phyloP scores from a whole-genome alignment of 176 grass and related monocot genomes.

The Zoysia pacifica region DNA sequence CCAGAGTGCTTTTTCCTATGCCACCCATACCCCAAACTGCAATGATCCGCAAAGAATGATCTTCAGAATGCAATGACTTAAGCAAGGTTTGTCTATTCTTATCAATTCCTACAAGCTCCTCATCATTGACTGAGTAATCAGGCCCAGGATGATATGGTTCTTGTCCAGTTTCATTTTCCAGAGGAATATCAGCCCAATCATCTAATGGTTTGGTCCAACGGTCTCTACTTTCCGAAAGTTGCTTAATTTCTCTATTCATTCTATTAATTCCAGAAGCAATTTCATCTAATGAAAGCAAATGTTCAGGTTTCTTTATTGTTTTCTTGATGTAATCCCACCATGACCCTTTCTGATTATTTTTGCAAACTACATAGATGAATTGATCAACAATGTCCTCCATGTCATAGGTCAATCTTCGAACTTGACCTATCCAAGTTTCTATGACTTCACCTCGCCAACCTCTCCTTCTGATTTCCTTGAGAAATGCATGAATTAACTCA shows the following conservation, averaged over 20 bases:
- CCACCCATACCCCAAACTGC: constrained; percentile 64
- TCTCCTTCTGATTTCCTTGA: background rate
- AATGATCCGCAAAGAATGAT: constrained; percentile 11
- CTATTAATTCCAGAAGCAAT: background rate
- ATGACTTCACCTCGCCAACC: constrained; percentile 4
- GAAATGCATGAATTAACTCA: constrained; percentile 36
- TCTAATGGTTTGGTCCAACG: constrained; percentile 19
- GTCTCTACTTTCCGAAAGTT: constrained; percentile 12
- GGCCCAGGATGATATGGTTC: constrained; percentile 6
- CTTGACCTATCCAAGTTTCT: constrained; percentile 39
- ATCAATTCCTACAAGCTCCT: constrained; percentile 43
- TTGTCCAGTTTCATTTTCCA: constrained; percentile 9
- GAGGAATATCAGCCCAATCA: background rate
- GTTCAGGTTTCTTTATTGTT: background rate
- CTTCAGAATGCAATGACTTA: constrained; percentile 16
- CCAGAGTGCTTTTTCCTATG: constrained; percentile 54
- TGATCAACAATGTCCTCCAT: constrained; percentile 48
- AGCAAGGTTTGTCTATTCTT: constrained; percentile 34
- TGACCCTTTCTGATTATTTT: background rate
- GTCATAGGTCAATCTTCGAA: constrained; percentile 33
- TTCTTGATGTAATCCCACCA: constrained; percentile 29
- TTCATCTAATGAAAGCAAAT: constrained; percentile 16
- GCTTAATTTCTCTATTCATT: constrained; percentile 2
- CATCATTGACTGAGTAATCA: constrained; percentile 26
- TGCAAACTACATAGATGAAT: constrained; percentile 18